Evolutionary conservation across 495 filamentous ascomycete genomes (phyloP).

Genomic region (Hypoxylon perforatum): DNA sequence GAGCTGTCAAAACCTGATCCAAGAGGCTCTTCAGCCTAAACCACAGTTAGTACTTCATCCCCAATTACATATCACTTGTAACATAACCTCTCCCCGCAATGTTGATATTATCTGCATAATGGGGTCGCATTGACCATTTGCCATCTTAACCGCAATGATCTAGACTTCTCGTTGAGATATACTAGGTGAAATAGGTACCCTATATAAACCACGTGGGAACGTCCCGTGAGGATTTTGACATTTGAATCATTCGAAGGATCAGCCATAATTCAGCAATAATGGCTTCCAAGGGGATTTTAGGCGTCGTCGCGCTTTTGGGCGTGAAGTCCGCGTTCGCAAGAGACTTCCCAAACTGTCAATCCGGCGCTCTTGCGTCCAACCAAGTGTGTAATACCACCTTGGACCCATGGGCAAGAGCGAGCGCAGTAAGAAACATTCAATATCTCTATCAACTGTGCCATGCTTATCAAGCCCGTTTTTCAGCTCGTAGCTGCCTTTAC

Average conservation of each 20-base stretch:
- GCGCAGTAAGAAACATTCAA: conserved; percentile 47
- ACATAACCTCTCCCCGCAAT: conserved; percentile 31
- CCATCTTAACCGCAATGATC: conserved; percentile 36
- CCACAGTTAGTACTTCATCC: neutral
- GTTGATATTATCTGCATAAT: conserved; percentile 25
- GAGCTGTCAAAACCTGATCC: neutral
- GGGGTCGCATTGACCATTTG: conserved; percentile 21
- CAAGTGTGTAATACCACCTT: conserved; percentile 55
- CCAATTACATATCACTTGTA: neutral
- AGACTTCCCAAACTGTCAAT: conserved; percentile 39
- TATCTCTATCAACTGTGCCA: neutral
- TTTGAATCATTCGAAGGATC: neutral
- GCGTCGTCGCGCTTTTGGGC: conserved; percentile 18
- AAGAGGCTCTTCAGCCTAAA: conserved; percentile 31
- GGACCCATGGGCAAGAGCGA: conserved; percentile 51
- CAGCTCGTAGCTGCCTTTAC: conserved; percentile 44
- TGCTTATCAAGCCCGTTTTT: neutral
- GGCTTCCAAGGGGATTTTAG: neutral
- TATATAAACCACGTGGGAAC: conserved; percentile 22
- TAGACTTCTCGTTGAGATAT: conserved; percentile 14
- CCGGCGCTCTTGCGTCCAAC: conserved; percentile 49
- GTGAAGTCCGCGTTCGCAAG: conserved; percentile 16
- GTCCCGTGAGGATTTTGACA: no score
- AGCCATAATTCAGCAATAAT: conserved; percentile 1
- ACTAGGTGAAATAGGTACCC: neutral